Percentiles rank a stretch among this genome's conserved stretches.
These are phyloP conservation scores for Zygosaccharomyces rouxii DNA, from an alignment of 805 yeast species.

Conservation along the genomic window DNA sequence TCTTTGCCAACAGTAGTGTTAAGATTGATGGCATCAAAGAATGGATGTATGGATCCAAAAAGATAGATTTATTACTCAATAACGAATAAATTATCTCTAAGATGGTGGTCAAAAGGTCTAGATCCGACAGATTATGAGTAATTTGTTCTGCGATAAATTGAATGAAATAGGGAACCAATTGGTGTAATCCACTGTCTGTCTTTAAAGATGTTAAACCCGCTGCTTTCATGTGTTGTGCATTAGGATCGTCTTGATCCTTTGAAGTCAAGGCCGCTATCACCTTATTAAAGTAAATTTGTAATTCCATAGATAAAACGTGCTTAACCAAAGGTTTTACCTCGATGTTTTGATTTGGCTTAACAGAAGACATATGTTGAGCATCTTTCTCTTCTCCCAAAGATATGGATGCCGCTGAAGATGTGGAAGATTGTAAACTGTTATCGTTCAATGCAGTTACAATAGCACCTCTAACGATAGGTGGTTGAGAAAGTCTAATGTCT, in stretches of 20 bases:
- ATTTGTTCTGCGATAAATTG: constrained; percentile 95
- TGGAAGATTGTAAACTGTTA: constrained; percentile 38
- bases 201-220: constrained; percentile 84
- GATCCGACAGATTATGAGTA: constrained; percentile 75
- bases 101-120: constrained; percentile 72
- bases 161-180: constrained; percentile 90
- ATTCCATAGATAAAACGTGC: constrained; percentile 90
- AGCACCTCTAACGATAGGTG: constrained; percentile 81
- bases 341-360: constrained; percentile 41
- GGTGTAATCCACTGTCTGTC: constrained; percentile 95
- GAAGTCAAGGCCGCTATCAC: constrained; percentile 73
- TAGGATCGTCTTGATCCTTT: constrained; percentile 42
- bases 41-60: constrained; percentile 92
- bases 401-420: constrained; percentile 15
- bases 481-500: constrained; percentile 65
- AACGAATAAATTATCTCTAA: constrained; percentile 83
- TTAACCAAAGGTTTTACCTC: constrained; percentile 87
- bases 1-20: constrained; percentile 82
- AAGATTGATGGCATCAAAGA: constrained; percentile 95
- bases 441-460: constrained; percentile 59
- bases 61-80: constrained; percentile 75
- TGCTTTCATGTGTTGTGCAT: constrained; percentile 45
- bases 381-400: constrained; percentile 23
- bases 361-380: constrained; percentile 32
- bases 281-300: constrained; percentile 89